These are phyloP conservation scores for Xylaria sp. DNA, from an alignment of 2,329 filamentous ascomycete species.

Conservation along the genomic window DNA sequence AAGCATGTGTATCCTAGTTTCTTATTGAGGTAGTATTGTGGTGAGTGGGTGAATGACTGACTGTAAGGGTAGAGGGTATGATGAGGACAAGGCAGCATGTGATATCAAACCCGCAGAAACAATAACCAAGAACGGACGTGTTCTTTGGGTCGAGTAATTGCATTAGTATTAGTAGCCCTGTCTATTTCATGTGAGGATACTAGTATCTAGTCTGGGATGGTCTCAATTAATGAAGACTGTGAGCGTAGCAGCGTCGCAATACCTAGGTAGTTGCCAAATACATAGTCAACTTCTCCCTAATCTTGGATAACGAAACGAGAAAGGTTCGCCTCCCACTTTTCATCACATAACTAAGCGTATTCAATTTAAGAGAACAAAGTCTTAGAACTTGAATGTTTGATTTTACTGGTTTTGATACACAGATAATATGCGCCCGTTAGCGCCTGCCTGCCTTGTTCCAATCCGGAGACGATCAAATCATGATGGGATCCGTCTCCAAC, in stretches of 20 bases:
- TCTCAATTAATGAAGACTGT: neutral
- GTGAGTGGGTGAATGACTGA: neutral
- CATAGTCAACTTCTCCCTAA: neutral
- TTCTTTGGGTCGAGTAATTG: neutral
- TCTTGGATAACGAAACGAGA: neutral
- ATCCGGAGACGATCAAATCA: slow-evolving; percentile 3
- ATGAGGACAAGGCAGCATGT: neutral
- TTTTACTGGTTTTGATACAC: slow-evolving; percentile 5
- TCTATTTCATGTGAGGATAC: neutral
- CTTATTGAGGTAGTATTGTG: neutral
- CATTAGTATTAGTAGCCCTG: neutral
- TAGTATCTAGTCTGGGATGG: neutral
- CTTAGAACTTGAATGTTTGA: slow-evolving; percentile 17
- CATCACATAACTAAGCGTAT: neutral
- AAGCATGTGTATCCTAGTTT: neutral
- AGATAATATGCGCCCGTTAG: neutral
- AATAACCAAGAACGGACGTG: neutral
- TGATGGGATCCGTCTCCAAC: neutral
- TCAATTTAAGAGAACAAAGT: slow-evolving; percentile 5
- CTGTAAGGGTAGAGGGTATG: neutral
- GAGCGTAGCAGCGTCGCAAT: neutral
- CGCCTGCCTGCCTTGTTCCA: neutral
- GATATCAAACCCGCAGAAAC: neutral
- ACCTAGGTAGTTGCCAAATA: slow-evolving; percentile 1
- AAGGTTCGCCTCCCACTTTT: neutral